Conservation (phyloP, 768 basidiomycete species). For the Phlegmacium glaucopus region DNA sequence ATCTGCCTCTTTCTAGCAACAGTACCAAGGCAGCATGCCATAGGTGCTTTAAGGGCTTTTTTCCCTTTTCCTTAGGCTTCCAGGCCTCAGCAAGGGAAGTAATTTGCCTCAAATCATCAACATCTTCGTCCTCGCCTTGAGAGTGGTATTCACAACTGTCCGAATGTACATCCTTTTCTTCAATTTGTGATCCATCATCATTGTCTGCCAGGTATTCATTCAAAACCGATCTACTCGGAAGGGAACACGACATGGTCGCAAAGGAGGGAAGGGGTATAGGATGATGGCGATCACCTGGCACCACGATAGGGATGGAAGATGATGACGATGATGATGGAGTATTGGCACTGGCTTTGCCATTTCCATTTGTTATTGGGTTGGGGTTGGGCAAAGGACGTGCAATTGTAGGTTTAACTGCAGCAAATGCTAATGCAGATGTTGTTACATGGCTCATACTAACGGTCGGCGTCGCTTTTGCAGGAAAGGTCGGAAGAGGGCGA, state of each 20-base stretch:
- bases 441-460: slow-evolving; percentile 5
- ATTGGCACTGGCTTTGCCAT: slow-evolving; percentile 3
- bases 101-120: slow-evolving; percentile 10
- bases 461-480: slow-evolving; percentile 10
- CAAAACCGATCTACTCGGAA: slow-evolving; percentile 21
- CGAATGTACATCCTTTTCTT: slow-evolving; percentile 16
- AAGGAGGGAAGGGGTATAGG: slow-evolving; percentile 39
- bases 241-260: slow-evolving; percentile 30
- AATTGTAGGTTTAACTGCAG: slow-evolving; percentile 16
- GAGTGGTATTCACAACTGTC: slow-evolving; percentile 19
- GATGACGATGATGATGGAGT: neutral
- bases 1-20: slow-evolving; percentile 78
- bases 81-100: slow-evolving; percentile 2
- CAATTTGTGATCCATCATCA: neutral
- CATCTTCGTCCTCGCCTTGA: slow-evolving; percentile 9
- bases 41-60: slow-evolving; percentile 39
- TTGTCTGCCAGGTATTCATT: slow-evolving; percentile 11
- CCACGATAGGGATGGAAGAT: no score
- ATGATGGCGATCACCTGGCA: slow-evolving; percentile 1
- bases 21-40: slow-evolving; percentile 78
- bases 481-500: slow-evolving; percentile 14
- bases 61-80: slow-evolving; percentile 13
- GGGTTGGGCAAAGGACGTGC: slow-evolving; percentile 19
- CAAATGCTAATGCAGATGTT: slow-evolving; percentile 15
- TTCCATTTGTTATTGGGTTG: neutral